Conservation (phyloP, 2,329 filamentous ascomycete genomes). For the Beauveria sp. region DNA sequence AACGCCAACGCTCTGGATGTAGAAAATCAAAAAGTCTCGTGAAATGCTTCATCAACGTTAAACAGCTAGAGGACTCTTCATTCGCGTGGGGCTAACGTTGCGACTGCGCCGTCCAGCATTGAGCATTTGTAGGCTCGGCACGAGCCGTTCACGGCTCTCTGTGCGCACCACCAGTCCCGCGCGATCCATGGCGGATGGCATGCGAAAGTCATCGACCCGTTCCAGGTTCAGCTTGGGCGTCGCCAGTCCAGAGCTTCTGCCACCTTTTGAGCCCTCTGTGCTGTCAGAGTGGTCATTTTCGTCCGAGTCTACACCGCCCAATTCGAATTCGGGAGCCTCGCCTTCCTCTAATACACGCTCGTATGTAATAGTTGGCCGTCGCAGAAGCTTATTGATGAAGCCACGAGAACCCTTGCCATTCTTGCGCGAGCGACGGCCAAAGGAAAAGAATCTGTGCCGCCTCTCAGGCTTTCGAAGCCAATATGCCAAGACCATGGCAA, state of each 20-base stretch:
- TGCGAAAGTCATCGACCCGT: conserved; percentile 40
- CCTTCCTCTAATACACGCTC: conserved; percentile 83
- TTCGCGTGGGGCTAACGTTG: conserved; percentile 48
- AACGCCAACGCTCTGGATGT: conserved; percentile 4
- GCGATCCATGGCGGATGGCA: conserved; percentile 47
- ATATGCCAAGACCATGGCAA: conserved; percentile 62
- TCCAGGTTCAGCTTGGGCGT: conserved; percentile 55
- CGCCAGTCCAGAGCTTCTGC: conserved; percentile 57
- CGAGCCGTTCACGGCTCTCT: conserved; percentile 75
- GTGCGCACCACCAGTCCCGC: conserved; percentile 72
- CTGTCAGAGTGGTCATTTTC: conserved; percentile 58
- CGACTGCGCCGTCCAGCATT: conserved; percentile 51
- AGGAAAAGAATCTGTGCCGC: conserved; percentile 32
- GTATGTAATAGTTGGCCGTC: conserved; percentile 51
- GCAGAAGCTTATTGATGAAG: conserved; percentile 58
- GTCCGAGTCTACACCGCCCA: conserved; percentile 58
- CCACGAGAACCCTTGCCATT: conserved; percentile 38
- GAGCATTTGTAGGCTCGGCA: conserved; percentile 45
- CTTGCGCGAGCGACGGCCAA: conserved; percentile 27
- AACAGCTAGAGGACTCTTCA: conserved; percentile 48
- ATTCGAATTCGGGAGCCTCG: conserved; percentile 66
- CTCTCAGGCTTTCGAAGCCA: conserved; percentile 75
- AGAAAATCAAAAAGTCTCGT: not conserved
- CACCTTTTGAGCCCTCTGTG: conserved; percentile 47
- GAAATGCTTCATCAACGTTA: not conserved